These are phyloP conservation scores for Trichoderma cornu-damae DNA, from an alignment of 2,329 filamentous ascomycete genomes.

Conservation along the genomic window DNA sequence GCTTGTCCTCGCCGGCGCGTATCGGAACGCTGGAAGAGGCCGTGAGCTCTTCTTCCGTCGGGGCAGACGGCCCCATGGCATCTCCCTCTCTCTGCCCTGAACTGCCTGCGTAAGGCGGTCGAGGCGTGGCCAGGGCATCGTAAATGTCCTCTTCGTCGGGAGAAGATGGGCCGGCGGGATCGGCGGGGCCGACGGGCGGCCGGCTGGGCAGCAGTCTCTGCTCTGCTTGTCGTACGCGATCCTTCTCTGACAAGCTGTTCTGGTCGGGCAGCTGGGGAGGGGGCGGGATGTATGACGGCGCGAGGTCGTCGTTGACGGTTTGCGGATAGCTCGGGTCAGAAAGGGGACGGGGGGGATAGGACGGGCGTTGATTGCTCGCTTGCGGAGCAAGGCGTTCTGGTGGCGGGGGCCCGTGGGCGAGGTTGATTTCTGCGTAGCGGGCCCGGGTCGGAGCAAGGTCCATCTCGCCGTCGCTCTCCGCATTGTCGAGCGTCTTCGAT, in stretches of 20 bases:
- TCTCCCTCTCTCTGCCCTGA: slow-evolving; percentile 18
- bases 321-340: slow-evolving; percentile 17
- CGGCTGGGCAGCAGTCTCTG: slow-evolving; percentile 74
- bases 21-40: slow-evolving; percentile 1
- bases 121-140: slow-evolving; percentile 40
- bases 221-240: slow-evolving; percentile 71
- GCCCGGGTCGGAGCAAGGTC: slow-evolving; percentile 20
- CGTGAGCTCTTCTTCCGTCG: slow-evolving; percentile 42
- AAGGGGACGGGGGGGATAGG: slow-evolving; percentile 20
- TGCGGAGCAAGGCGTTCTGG: slow-evolving; percentile 27
- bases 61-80: slow-evolving; percentile 38
- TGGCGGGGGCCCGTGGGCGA: slow-evolving; percentile 6
- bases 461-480: slow-evolving; percentile 33
- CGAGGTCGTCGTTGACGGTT: slow-evolving; percentile 20
- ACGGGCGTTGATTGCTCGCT: slow-evolving; percentile 34
- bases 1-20: slow-evolving; percentile 61
- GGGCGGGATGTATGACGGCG: slow-evolving; percentile 52
- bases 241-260: slow-evolving; percentile 70
- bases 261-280: slow-evolving; percentile 54
- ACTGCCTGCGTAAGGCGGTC: slow-evolving; percentile 20
- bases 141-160: slow-evolving; percentile 48
- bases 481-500: slow-evolving; percentile 27
- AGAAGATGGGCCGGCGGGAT: slow-evolving; percentile 31
- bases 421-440: slow-evolving; percentile 16
- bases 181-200: slow-evolving; percentile 37